Base-by-base conservation (phyloP, 176 grass and related monocot genomes). In the Musa acuminata region DNA sequence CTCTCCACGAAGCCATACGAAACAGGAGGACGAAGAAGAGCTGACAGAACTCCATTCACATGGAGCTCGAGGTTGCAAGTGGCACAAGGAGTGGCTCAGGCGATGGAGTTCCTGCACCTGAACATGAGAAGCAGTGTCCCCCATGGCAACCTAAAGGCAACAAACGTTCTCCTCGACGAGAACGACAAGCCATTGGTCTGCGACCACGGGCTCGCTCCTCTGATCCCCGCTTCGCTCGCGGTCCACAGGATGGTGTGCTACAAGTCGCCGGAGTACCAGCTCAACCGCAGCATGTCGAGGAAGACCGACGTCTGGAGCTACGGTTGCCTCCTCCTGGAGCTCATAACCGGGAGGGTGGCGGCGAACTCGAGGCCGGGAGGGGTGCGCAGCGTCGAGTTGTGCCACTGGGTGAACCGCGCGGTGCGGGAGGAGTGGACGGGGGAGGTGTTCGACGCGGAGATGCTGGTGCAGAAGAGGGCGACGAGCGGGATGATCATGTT, bases 261-360 rank as follows among this genome's bases (percentile, higher is more conserved):
- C 64, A 69, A 16, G 51, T 55, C 77, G 20, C 77, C 77, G 5
- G 65, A 78, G 11, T 67, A 78, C 51, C 14, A 55, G 62, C 16
- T 70, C 10, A 53, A 0, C 9, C 25, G 52, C 14, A 22, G 20
- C 24, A 12, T 78, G 0, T 79, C 77, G 52, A 43, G 8, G 25
- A 69, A 48, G 51, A 55, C 77, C 16, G 77, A 79, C 65, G 51
- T 79, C 25, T 79, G 77, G 77, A 70, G 65, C 77, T 79, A 70
- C 52, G 77, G 77, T 11, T 79, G 77, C 52, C 77, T 79, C 24
- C 77, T 79, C 16, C 77, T 79, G 10, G 77, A 79, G 77, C 17
- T 79, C 20, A 19, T 79, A 22, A 79, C 77, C 23, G 77, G 77
- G 9, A 25, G 50, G 53, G 11, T 51, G 23, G 19, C 67, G 67